Evolutionary conservation across 768 basidiomycete species (phyloP), one percentile per base, ranked within the genome.

Genomic region (Mycena floridula): DNA sequence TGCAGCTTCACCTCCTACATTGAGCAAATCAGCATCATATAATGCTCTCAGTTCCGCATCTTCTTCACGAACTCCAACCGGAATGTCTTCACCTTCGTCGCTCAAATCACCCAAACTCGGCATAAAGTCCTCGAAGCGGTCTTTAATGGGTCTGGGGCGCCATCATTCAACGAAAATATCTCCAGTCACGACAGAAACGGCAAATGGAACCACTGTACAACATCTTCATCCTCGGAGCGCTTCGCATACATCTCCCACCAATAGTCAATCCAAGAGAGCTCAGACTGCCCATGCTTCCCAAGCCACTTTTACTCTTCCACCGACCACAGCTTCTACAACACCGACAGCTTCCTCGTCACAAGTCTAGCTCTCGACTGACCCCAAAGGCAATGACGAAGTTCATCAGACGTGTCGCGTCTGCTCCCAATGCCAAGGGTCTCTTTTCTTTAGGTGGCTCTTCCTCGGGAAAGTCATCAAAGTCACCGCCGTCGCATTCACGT

Each of bases 351-450:
- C 32, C 3, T 35, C 32, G 15, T 35, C 32, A 15, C 32, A n/a
- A 35, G 3, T 35, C 32, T 35, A 18, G 32, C 18, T 18, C 32
- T 15, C 32, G 32, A 35, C 32, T 35, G 32, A 82, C 80, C 6
- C 82, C 86, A 24, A 81, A 76, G 55, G 72, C 76, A 18, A 77
- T 89, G 65, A 72, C 81, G 41, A 81, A 82, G 13, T 93, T 97
- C 67, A 82, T 98, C 24, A 85, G 95, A 42, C 83, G 95, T 40
- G 95, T 98, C 38, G 92, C 94, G 3, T 96, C 92, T 7, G 94
- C 96, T 2, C 95, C 95, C 3, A 99, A 97, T 59, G 86, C 93
- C 25, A 98, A 97, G 61, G 87, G 85, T 23, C 72, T 99, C 24
- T 92, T 98, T 61, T 69, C 72, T 28, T 66, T 70, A 75, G 1